Evolutionary conservation across 2,329 filamentous ascomycete species (phyloP).

Genomic region (Teratosphaeria pseudoeucalypti): DNA sequence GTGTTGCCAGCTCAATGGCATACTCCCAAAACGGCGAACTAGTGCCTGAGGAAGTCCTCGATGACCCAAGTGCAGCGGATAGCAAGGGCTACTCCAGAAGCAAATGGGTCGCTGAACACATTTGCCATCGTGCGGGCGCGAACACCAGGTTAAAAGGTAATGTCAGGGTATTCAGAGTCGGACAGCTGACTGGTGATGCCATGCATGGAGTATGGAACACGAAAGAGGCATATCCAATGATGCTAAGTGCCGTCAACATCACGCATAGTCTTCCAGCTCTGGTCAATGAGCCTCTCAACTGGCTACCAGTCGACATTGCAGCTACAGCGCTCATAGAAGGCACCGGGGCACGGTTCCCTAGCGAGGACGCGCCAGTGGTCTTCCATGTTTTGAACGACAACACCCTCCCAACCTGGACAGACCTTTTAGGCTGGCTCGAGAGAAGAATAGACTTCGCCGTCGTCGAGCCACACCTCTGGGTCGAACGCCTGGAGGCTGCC

Average conservation of each 20-base stretch:
- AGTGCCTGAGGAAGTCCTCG: conserved; percentile 35
- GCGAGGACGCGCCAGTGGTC: conserved; percentile 19
- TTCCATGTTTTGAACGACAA: conserved; percentile 43
- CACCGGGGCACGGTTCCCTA: conserved; percentile 5
- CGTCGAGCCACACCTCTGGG: conserved; percentile 33
- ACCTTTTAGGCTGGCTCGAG: conserved; percentile 38
- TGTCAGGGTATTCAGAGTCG: conserved; percentile 37
- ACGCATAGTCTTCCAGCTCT: conserved; percentile 33
- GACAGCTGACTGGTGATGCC: conserved; percentile 38
- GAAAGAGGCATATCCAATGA: conserved; percentile 40
- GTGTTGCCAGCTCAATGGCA: conserved; percentile 36
- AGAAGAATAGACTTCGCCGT: conserved; percentile 30
- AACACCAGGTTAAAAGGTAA: conserved; percentile 22
- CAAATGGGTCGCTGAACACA: conserved; percentile 49
- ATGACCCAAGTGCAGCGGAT: conserved; percentile 34
- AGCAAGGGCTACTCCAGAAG: conserved; percentile 46
- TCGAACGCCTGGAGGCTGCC: conserved; percentile 18
- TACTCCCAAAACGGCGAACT: conserved; percentile 9
- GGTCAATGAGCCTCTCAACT: conserved; percentile 28
- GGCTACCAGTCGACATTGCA: conserved; percentile 40
- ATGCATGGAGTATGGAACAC: conserved; percentile 38
- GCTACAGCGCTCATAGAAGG: conserved; percentile 31
- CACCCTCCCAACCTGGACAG: conserved; percentile 32
- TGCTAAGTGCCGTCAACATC: conserved; percentile 33
- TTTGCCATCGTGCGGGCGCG: conserved; percentile 35